phyloP scores from a whole-genome alignment of 2,329 filamentous ascomycete species.

The Colletotrichum musicola region DNA sequence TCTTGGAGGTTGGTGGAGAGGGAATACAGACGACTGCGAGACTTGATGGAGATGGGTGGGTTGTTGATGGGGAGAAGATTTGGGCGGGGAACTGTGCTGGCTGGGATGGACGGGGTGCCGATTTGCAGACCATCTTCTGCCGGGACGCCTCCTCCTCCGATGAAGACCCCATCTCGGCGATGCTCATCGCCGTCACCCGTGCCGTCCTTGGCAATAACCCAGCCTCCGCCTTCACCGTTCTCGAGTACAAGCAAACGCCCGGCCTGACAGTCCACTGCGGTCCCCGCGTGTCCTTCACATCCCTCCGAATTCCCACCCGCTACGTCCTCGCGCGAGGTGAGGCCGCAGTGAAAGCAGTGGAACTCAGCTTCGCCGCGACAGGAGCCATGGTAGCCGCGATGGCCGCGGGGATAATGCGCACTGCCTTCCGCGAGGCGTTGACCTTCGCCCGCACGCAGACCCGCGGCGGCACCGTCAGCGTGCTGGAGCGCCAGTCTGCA shows the following conservation, averaged over 20 bases:
- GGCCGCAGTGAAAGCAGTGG: conserved; percentile 56
- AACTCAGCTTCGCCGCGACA: conserved; percentile 55
- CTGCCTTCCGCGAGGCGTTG: conserved; percentile 64
- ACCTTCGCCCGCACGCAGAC: conserved; percentile 61
- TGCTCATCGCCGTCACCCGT: conserved; percentile 64
- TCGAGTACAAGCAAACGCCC: conserved; percentile 58
- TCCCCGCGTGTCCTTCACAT: conserved; percentile 61
- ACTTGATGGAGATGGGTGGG: conserved; percentile 62
- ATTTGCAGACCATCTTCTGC: conserved; percentile 65
- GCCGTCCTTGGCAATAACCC: too few species aligned
- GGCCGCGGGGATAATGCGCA: conserved; percentile 65
- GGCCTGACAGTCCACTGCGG: conserved; percentile 63
- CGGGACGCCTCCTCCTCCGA: conserved; percentile 49
- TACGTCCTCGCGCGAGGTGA: conserved; percentile 60
- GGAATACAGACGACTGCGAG: conserved; percentile 63
- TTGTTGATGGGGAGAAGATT: conserved; percentile 67
- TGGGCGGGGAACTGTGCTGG: conserved; percentile 68
- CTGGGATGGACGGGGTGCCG: conserved; percentile 65
- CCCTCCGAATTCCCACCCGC: conserved; percentile 59
- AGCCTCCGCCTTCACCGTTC: conserved; percentile 59
- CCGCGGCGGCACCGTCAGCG: conserved; percentile 57
- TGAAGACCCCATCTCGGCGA: conserved; percentile 49
- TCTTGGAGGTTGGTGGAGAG: conserved; percentile 60
- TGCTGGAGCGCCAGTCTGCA: conserved; percentile 63
- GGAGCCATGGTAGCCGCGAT: conserved; percentile 67